A percentile compares a stretch with the other conserved stretches of the same genome.
Evolutionary conservation across 306 rosid species (phyloP).

Genomic region (Vachellia collinsii): DNA sequence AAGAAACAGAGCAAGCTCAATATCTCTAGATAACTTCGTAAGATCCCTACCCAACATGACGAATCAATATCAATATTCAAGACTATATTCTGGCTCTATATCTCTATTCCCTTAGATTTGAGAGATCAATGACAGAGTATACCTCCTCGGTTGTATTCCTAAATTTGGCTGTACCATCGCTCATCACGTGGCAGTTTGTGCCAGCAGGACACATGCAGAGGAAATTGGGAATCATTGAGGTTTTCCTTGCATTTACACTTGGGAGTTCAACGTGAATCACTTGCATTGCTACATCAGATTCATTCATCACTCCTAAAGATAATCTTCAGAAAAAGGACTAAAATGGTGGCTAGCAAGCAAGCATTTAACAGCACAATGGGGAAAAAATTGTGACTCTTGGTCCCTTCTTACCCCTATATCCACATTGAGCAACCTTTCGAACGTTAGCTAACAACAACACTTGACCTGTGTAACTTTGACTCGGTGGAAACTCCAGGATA

Average conservation of each 20-base stretch:
- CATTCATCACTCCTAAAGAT: no score
- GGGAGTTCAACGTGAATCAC: not conserved
- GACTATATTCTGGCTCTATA: not conserved
- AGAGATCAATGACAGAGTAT: not conserved
- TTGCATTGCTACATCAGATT: no score
- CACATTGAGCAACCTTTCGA: not conserved
- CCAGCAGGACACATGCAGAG: not conserved
- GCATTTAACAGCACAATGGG: no score
- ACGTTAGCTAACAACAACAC: not conserved
- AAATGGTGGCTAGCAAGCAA: no score
- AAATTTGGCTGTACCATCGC: not conserved
- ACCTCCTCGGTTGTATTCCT: not conserved
- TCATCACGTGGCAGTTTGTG: not conserved
- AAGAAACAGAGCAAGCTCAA: not conserved
- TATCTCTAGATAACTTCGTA: not conserved
- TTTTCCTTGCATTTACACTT: not conserved
- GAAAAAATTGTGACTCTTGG: not conserved
- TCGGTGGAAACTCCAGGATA: no score
- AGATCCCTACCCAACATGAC: not conserved
- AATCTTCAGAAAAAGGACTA: no score
- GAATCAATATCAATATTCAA: not conserved
- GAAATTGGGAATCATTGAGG: not conserved
- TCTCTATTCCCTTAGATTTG: not conserved
- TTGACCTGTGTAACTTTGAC: not conserved
- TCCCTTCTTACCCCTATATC: not conserved